These are phyloP conservation scores for Pisolithus tinctorius DNA, from an alignment of 768 basidiomycete genomes.

Conservation along the genomic window DNA sequence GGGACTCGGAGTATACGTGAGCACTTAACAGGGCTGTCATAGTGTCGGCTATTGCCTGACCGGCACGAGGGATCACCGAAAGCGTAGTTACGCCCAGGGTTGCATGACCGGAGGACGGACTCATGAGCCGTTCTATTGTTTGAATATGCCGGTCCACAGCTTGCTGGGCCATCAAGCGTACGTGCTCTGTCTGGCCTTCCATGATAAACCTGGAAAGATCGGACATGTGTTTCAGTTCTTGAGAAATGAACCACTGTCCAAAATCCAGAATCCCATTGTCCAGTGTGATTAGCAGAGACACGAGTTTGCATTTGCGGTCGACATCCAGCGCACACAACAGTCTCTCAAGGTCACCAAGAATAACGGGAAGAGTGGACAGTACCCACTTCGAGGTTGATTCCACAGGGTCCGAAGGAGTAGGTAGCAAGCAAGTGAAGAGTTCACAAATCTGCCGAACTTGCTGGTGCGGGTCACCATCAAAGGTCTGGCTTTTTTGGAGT, in stretches of 20 bases:
- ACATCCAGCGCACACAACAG: constrained; percentile 56
- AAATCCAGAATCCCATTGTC: constrained; percentile 40
- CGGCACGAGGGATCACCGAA: constrained; percentile 36
- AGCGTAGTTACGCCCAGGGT: constrained; percentile 41
- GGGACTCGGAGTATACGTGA: constrained; percentile 38
- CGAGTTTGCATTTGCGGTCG: constrained; percentile 45
- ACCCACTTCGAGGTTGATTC: constrained; percentile 42
- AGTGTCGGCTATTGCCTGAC: constrained; percentile 32
- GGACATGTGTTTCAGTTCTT: constrained; percentile 52
- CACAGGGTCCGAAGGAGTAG: constrained; percentile 21
- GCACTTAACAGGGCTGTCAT: constrained; percentile 43
- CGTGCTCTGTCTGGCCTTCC: constrained; percentile 23
- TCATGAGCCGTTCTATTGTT: constrained; percentile 41
- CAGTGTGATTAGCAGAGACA: constrained; percentile 48
- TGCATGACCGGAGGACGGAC: constrained; percentile 31
- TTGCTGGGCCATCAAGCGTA: constrained; percentile 36
- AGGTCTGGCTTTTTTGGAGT: constrained; percentile 40
- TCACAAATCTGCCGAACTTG: constrained; percentile 49
- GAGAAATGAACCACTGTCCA: constrained; percentile 58
- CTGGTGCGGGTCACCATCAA: constrained; percentile 47
- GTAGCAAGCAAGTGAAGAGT: constrained; percentile 54
- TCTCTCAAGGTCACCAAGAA: constrained; percentile 44
- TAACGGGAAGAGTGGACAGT: constrained; percentile 46
- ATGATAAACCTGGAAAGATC: constrained; percentile 33
- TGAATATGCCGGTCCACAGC: constrained; percentile 45